phyloP scores from a whole-genome alignment of 176 grass and related monocot genomes.

The bread wheat (Triticum aestivum) region DNA sequence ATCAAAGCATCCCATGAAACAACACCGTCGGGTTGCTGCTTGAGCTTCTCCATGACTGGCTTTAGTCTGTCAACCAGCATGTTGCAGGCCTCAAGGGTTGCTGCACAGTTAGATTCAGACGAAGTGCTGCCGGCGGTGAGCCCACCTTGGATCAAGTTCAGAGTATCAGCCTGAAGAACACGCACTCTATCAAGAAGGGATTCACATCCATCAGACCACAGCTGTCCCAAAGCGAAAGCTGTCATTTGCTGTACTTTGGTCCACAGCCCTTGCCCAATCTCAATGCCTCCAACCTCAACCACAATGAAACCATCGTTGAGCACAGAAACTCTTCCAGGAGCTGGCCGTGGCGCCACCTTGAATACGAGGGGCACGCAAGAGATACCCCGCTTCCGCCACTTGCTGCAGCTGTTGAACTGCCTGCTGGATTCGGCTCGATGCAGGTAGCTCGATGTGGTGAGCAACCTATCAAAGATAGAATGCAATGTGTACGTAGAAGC shows the following conservation, averaged over 20 bases:
- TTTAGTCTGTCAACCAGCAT: conserved; percentile 55
- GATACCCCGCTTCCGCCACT: conserved; percentile 71
- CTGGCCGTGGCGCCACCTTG: conserved; percentile 12
- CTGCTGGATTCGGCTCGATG: conserved; percentile 29
- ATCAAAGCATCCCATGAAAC: conserved; percentile 69
- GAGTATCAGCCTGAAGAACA: conserved; percentile 65
- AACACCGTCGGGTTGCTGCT: not conserved
- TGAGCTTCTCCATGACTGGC: conserved; percentile 47
- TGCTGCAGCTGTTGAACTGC: conserved; percentile 50
- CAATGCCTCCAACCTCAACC: conserved; percentile 74
- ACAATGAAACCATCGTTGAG: conserved; percentile 65
- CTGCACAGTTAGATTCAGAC: conserved; percentile 75
- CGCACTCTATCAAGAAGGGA: conserved; percentile 59
- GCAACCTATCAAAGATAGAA: conserved; percentile 52
- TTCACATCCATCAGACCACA: conserved; percentile 51
- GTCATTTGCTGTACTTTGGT: conserved; percentile 80
- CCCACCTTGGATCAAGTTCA: conserved; percentile 69
- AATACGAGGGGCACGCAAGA: conserved; percentile 51
- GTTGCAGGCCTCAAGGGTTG: conserved; percentile 52
- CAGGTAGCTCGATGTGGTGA: conserved; percentile 39
- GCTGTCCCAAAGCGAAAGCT: conserved; percentile 35
- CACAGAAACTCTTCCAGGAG: conserved; percentile 67
- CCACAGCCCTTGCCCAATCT: conserved; percentile 83
- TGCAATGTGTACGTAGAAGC: conserved; percentile 62
- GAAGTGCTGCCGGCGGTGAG: conserved; percentile 51